Base-by-base conservation (phyloP, 108 stramenopile species). In the Skeletonema potamos region DNA sequence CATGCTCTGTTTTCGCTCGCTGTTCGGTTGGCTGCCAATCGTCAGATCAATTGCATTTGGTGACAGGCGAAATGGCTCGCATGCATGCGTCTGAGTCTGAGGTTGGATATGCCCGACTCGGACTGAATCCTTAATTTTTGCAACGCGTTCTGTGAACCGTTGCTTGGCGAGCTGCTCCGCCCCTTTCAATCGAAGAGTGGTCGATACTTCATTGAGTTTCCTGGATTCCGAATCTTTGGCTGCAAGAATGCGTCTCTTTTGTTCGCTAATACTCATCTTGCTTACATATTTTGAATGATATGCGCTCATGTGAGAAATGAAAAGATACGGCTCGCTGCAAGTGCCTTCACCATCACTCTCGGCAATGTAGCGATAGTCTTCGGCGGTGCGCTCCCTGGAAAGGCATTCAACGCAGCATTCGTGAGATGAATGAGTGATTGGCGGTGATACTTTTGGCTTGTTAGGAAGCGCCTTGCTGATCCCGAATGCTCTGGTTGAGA, bases 361-460 rank as follows among this genome's bases (percentile, higher is more conserved):
- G 33, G 81, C 81, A 66, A 82, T 82, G 58, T 82, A 82, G 37
- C 73, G 81, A 27, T 82, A 82, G 46, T 82, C 81, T 9, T n/a
- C 36, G 11, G 70, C 58, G 27, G 75, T 82, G 15, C 71, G 48
- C 65, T 61, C 39, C 68, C 71, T 64, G 5, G 76, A 77, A 1
- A 82, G 61, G 33, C 10, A 62, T 54, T 72, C 18, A 32, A 63
- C 59, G 51, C 75, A 72, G 57, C 64, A 64, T 54, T 81, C 80
- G 37, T 34, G 20, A 3, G 70, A 73, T 37, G 26, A 66, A 27
- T 73, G 59, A 43, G 76, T 77, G 7, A 66, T 7, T 32, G 72
- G 36, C 7, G 64, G 64, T 22, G 71, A 65, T 13, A 48, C 62
- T 7, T 22, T 48, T n/a, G 70, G 70, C 0, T 39, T 33, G 58